Percentiles rank a stretch among this genome's conserved stretches.
These are phyloP conservation scores for Trichoderma sp. DNA, from an alignment of 2,329 filamentous ascomycete species.

Conservation along the genomic window DNA sequence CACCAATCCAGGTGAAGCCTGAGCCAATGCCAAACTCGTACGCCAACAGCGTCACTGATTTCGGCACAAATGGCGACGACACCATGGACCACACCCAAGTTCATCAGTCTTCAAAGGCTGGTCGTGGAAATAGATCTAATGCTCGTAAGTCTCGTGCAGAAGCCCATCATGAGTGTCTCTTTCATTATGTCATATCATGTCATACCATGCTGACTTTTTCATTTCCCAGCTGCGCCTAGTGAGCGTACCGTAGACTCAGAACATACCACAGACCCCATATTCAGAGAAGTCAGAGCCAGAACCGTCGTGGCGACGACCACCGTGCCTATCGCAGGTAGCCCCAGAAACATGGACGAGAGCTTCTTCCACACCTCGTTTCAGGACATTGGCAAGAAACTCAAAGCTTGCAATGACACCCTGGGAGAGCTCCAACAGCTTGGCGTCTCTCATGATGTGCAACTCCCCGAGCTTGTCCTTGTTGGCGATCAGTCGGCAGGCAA, in stretches of 20 bases:
- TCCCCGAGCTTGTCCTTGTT: conserved; percentile 79
- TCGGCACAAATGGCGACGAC: conserved; percentile 25
- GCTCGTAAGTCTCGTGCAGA: conserved; percentile 36
- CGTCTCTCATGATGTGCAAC: conserved; percentile 65
- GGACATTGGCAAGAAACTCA: conserved; percentile 61
- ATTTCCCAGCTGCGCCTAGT: conserved; percentile 37
- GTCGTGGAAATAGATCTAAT: conserved; percentile 35
- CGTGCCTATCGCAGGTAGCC: conserved; percentile 23
- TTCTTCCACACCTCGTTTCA: conserved; percentile 45
- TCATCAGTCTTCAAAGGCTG: conserved; percentile 30
- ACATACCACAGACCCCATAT: conserved; percentile 28
- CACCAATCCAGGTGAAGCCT: conserved; percentile 22
- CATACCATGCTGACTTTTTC: conserved; percentile 19
- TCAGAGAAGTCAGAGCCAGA: conserved; percentile 38
- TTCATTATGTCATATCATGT: background rate
- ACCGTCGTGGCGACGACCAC: conserved; percentile 21
- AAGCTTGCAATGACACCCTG: conserved; percentile 63
- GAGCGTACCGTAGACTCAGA: conserved; percentile 34
- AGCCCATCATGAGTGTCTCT: background rate
- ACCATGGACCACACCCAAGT: conserved; percentile 21
- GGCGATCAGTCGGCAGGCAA: conserved; percentile 87
- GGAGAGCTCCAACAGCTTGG: conserved; percentile 69
- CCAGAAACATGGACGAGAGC: conserved; percentile 35
- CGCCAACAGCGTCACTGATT: conserved; percentile 6
- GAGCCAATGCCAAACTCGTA: conserved; percentile 28